A percentile compares a stretch with the other conserved stretches of the same genome.
phyloP scores from a whole-genome alignment of 257 asterid genomes.

The Capsicum chinense region DNA sequence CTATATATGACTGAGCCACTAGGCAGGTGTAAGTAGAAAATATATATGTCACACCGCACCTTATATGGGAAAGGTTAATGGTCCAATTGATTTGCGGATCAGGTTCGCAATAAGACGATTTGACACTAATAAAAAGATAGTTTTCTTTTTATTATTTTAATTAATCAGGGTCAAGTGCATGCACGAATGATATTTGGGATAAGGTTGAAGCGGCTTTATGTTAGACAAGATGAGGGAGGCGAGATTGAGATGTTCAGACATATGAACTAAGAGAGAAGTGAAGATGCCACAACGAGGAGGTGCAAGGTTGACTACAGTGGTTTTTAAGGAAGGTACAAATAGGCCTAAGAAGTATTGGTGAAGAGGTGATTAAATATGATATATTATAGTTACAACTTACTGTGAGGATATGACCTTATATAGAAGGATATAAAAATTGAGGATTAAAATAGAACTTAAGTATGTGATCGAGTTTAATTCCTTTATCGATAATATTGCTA shows the following conservation, averaged over 20 bases:
- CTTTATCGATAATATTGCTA: too few relatives aligned
- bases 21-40: background rate
- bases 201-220: background rate
- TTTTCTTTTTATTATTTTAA: too few relatives aligned
- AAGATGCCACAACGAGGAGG: background rate
- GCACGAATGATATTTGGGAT: background rate
- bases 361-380: background rate
- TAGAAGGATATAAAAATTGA: too few relatives aligned
- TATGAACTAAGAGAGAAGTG: background rate
- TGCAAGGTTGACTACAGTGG: background rate
- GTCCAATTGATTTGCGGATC: background rate
- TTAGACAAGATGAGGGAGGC: background rate
- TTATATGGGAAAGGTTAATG: background rate
- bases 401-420: background rate
- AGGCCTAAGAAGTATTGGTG: background rate
- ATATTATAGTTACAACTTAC: background rate
- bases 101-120: background rate
- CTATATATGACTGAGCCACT: too few relatives aligned
- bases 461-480: too few relatives aligned
- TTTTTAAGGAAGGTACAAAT: background rate
- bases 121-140: background rate
- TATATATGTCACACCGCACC: background rate
- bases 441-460: too few relatives aligned
- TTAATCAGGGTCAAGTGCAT: background rate
- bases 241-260: background rate